Evolutionary conservation across 176 grass and related monocot species (phyloP).

Genomic region (Pharus latifolius): DNA sequence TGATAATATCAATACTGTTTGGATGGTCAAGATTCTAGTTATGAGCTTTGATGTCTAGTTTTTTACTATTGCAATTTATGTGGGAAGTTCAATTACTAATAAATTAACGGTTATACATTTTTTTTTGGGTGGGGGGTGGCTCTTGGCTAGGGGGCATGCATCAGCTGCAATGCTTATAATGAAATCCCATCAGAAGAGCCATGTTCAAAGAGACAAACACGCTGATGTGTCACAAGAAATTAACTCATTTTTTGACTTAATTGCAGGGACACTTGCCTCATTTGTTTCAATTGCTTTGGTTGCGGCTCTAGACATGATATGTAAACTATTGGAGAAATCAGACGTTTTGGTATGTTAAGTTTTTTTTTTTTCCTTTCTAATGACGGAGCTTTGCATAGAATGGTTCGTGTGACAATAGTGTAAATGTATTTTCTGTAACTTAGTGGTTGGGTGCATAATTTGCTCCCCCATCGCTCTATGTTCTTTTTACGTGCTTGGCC

Average conservation of each 20-base stretch:
- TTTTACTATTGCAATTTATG: neutral
- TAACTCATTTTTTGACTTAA: neutral
- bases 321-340: slow-evolving; percentile 41
- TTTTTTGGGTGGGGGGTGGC: no score
- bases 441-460: slow-evolving; percentile 25
- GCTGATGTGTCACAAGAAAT: neutral
- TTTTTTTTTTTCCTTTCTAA: neutral
- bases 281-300: slow-evolving; percentile 19
- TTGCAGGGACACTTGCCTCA: slow-evolving; percentile 19
- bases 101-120: neutral
- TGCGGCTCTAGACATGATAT: slow-evolving; percentile 31
- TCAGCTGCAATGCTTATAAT: neutral
- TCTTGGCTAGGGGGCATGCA: neutral
- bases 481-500: neutral
- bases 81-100: neutral
- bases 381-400: slow-evolving; percentile 19
- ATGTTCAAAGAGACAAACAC: neutral
- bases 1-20: neutral
- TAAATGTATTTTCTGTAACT: slow-evolving; percentile 21
- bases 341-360: slow-evolving; percentile 38
- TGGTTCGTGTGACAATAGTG: slow-evolving; percentile 31
- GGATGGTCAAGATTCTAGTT: neutral
- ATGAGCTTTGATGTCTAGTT: neutral
- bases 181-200: neutral
- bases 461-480: slow-evolving; percentile 3